Percentiles rank a stretch among this genome's conserved stretches.
phyloP scores from a whole-genome alignment of 2,329 filamentous ascomycete genomes.

The Penicillium sp. region DNA sequence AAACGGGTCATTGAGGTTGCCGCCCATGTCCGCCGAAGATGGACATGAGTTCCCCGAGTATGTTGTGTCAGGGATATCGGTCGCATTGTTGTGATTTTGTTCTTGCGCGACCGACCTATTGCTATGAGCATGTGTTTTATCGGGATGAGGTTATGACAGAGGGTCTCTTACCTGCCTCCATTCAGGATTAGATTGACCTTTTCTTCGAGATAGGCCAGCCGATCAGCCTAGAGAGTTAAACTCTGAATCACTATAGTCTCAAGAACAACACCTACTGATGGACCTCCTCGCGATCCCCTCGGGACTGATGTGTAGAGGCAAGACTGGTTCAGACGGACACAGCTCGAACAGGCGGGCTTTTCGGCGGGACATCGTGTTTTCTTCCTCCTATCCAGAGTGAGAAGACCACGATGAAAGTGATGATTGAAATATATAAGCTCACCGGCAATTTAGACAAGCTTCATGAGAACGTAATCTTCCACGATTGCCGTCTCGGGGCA shows the following conservation, averaged over 20 bases:
- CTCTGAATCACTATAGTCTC: background rate
- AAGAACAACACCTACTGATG: conserved; percentile 36
- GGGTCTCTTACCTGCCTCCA: conserved; percentile 32
- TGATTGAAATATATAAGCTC: conserved; percentile 8
- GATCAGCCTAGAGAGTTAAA: conserved; percentile 41
- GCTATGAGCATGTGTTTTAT: background rate
- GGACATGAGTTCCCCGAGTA: conserved; percentile 17
- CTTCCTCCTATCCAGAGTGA: conserved; percentile 36
- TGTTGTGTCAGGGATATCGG: conserved; percentile 12
- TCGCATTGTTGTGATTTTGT: conserved; percentile 7
- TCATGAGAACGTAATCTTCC: conserved; percentile 33
- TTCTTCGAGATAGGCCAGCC: conserved; percentile 49
- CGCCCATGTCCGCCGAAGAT: conserved; percentile 16
- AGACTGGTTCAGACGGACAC: conserved; percentile 45
- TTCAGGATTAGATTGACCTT: conserved; percentile 49
- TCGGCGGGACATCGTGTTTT: conserved; percentile 51
- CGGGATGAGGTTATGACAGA: background rate
- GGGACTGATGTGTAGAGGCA: conserved; percentile 43
- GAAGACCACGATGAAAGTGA: background rate
- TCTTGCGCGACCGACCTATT: conserved; percentile 9
- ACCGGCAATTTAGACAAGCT: conserved; percentile 47
- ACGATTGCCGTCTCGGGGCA: conserved; percentile 27
- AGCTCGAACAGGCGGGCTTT: conserved; percentile 49
- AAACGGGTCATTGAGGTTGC: conserved; percentile 18
- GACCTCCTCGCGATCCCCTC: conserved; percentile 38